Conservation (phyloP, 2,329 filamentous ascomycete genomes). For the Curvularia sp. region DNA sequence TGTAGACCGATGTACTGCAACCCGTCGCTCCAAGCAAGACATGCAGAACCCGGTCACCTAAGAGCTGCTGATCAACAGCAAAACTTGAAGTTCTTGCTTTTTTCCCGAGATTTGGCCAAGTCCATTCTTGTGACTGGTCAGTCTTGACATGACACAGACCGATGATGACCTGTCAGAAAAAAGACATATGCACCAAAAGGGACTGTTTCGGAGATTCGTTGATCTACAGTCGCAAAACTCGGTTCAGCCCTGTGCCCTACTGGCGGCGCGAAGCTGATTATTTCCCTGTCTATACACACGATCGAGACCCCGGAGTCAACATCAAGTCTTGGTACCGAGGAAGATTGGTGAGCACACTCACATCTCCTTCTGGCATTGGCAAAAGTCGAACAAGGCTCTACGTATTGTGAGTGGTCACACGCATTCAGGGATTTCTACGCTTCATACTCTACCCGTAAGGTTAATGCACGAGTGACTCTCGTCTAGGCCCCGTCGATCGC, state of each 20-base stretch:
- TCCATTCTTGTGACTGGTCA: neutral
- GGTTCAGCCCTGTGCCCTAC: neutral
- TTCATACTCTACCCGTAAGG: conserved; percentile 2
- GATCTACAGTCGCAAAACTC: neutral
- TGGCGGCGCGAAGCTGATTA: neutral
- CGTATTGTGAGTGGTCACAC: conserved; percentile 4
- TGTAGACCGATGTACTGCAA: neutral
- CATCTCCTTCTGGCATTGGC: conserved; percentile 1
- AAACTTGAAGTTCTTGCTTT: conserved; percentile 4
- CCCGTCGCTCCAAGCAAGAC: neutral
- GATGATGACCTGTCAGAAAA: conserved; percentile 1
- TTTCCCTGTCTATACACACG: conserved; percentile 1
- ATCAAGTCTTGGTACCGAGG: neutral
- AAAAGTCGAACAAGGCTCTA: neutral
- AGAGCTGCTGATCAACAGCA: conserved; percentile 5
- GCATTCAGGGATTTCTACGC: conserved; percentile 1
- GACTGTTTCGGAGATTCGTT: conserved; percentile 4
- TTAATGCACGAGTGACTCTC: conserved; percentile 6
- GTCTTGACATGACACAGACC: conserved; percentile 2
- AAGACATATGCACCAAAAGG: neutral
- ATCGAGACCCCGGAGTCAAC: neutral
- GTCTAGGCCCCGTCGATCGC: conserved; percentile 7
- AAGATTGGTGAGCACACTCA: neutral
- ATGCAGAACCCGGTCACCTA: neutral
- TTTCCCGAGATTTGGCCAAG: neutral